Conservation (phyloP, 495 filamentous ascomycete species). For the Daldinia decipiens region DNA sequence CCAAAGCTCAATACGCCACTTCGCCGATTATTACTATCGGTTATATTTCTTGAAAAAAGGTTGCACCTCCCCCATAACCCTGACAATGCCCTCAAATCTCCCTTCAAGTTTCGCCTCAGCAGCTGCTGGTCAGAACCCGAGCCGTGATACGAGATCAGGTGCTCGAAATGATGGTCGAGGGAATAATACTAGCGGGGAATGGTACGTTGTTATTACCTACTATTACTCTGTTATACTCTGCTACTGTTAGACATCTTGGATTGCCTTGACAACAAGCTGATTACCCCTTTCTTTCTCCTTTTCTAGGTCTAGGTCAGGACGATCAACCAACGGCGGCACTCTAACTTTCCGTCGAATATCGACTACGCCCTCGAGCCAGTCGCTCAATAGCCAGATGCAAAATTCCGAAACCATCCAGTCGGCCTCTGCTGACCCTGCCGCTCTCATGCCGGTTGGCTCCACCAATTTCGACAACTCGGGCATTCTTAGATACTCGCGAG, state of each 20-base stretch:
- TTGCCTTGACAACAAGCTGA: conserved; percentile 47
- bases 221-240: not conserved
- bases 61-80: conserved; percentile 33
- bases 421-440: conserved; percentile 50
- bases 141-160: conserved; percentile 61
- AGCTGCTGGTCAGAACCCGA: conserved; percentile 75
- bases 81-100: conserved; percentile 76
- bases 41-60: conserved; percentile 19
- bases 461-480: conserved; percentile 58
- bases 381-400: conserved; percentile 70
- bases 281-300: conserved; percentile 8
- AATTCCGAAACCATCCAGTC: conserved; percentile 58
- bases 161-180: conserved; percentile 65
- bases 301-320: conserved; percentile 57
- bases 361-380: conserved; percentile 61
- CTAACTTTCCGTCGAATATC: conserved; percentile 89
- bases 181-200: conserved; percentile 47
- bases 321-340: conserved; percentile 77
- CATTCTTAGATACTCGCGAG: conserved; percentile 73
- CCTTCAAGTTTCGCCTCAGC: conserved; percentile 86
- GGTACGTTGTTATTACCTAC: conserved; percentile 36
- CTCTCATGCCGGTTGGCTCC: conserved; percentile 47
- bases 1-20: conserved; percentile 3
- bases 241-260: not conserved
- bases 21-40: conserved; percentile 17